Evolutionary conservation across 108 stramenopile species (phyloP), one percentile per base, ranked within the genome.

Genomic region (Thalassiosira profunda): DNA sequence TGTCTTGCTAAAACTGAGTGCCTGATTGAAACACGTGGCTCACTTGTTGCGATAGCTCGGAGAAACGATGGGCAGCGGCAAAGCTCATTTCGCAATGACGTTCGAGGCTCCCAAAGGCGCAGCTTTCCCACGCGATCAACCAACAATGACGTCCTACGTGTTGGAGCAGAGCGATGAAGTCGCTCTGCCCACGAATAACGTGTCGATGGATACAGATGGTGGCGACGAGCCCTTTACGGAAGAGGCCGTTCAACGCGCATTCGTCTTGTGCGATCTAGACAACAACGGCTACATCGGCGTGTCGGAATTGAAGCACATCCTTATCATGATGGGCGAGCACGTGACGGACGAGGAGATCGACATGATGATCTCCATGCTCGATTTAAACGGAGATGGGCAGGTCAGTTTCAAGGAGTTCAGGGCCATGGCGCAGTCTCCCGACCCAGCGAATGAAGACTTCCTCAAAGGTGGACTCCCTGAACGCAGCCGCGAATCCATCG

Each of bases 281-380:
- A 67, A 72, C 17, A 95, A 95, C 70, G 67, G 80, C 3, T 86
- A 78, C 63, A 72, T 95, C 37, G 85, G 87, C 15, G 91, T 92
- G 17, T 70, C 84, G 8, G 94, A 95, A 47, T 74, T 95, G n/a
- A 53, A 89, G 2, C 94, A 95, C 45, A 69, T 87, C 5, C 70
- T 95, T 11, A 61, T 91, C 15, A 90, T 90, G 61, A 93, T 93
- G 92, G 94, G 94, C 33, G 92, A 95, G 64, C 84, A 89, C 24
- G 90, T 95, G 43, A 88, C 94, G 8, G 89, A 88, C 41, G 90
- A 89, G 69, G 90, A 92, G 56, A 78, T 92, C 6, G 90, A 92
- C 55, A 85, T 90, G 83, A 95, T 95, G 94, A 91, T 95, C 10
- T 35, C 69, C 25, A 89, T 95, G 85, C 80, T 93, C 14, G 91